Base-by-base conservation (phyloP, 2,329 filamentous ascomycete genomes). In the Sclerotinia sclerotiorum region DNA sequence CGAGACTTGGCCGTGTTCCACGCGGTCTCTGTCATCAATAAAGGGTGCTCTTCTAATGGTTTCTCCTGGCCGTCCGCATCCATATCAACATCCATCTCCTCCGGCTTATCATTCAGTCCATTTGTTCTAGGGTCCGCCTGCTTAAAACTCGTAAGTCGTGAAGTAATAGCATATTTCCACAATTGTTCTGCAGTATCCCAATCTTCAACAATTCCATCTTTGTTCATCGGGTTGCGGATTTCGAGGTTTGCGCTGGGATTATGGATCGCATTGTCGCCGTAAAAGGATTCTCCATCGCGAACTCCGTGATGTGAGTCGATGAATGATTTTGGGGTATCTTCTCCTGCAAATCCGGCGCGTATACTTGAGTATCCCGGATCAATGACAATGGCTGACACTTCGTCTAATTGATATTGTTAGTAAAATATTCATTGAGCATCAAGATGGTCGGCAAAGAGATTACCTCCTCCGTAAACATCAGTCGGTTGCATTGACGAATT, bases 381-480 rank as follows among this genome's bases (percentile, higher is more conserved):
- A 77, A 99, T 92, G 49, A 99, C 92, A 74, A 99, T 91, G 65
- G 96, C 96, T 48, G 94, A 96, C 73, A 99, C 94, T 83, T 99
- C 95, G 84, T 99, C 95, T 97, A 76, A 62, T 69, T 54, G 51
- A 32, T 63, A 65, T 27, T 51, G n/a, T 65, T 64, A 69, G 57
- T 39, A 63, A 63, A 15, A 7, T 24, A 27, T 54, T 35, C 24
- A 27, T 49, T 5, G 32, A 11, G 46, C 19, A 68, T 51, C 60
- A 42, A 49, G 56, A 57, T 39, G 63, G 51, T 49, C 67, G 46
- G 63, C 65, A 48, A 29, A 27, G 29, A 54, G 69, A 77, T 72
- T 78, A 88, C 86, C 86, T 84, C 86, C 86, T 73, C 86, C 86
- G 72, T 88, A 88, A 70, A 87, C 83, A 77, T 88, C 86, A 68